Conservation (phyloP, 495 filamentous ascomycete species). For the Penicillium paradoxum region DNA sequence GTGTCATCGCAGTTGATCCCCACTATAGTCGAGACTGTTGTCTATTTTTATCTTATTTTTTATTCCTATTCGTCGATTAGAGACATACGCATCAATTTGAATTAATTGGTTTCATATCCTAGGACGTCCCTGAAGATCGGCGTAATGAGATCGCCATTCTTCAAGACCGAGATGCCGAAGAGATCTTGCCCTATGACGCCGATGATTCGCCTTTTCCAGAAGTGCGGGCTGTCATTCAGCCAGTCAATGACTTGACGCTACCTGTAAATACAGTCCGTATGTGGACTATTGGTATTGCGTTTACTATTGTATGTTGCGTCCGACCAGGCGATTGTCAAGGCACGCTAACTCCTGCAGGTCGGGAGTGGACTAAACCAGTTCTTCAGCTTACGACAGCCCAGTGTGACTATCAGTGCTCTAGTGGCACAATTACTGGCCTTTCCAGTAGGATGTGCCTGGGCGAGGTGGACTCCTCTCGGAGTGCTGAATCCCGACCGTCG, state of each 20-base stretch:
- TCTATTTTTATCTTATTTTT: no score
- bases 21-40: not conserved
- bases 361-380: slow-evolving; percentile 69
- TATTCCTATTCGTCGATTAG: no score
- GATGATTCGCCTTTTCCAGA: slow-evolving; percentile 71
- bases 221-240: slow-evolving; percentile 40
- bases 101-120: not conserved
- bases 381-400: slow-evolving; percentile 56
- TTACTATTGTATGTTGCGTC: slow-evolving; percentile 47
- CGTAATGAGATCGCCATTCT: slow-evolving; percentile 22
- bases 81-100: no score
- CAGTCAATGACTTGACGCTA: slow-evolving; percentile 61
- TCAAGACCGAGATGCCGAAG: slow-evolving; percentile 34
- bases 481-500: slow-evolving; percentile 61
- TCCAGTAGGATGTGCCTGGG: slow-evolving; percentile 61
- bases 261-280: slow-evolving; percentile 66
- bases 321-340: not conserved
- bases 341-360: slow-evolving; percentile 25
- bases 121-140: slow-evolving; percentile 8
- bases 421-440: slow-evolving; percentile 69
- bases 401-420: slow-evolving; percentile 61
- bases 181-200: slow-evolving; percentile 41
- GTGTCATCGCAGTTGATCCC: not conserved
- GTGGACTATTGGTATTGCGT: slow-evolving; percentile 64
- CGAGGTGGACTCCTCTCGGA: slow-evolving; percentile 49